Evolutionary conservation across 2,329 filamentous ascomycete genomes (phyloP), one percentile per base, ranked within the genome.

Genomic region (Myriosclerotinia curreyana): DNA sequence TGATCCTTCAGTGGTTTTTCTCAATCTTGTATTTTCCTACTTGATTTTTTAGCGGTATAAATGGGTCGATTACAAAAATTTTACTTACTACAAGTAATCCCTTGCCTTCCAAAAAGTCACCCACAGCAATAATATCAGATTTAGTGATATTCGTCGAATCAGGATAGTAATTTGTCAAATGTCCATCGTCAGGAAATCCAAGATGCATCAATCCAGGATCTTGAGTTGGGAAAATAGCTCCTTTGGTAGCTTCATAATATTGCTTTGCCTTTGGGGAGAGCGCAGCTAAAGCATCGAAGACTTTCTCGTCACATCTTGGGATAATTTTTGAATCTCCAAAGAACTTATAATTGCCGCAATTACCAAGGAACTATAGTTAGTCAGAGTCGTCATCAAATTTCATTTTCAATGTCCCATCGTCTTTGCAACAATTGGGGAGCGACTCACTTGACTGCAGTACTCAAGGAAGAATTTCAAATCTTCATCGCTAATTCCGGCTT

Each of bases 291-390:
- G 87, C 83, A 59, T 84, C 82, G 66, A 93, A 82, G 6, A 81
- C 83, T 65, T 84, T 82, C 69, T 86, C 82, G 8, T 82, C 80
- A 72, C 89, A 85, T 70, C 90, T 82, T 2, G 91, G 91, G 64
- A 95, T 83, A 74, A 95, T 93, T 75, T 95, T 95, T 71, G 88
- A 85, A 76, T 95, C 90, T 51, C 91, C 91, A 72, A 93, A 94
- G 70, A 89, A 89, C 79, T 94, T 94, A 79, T 94, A 95, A 76
- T 95, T 95, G 68, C 91, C 74, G 67, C 82, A 82, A 74, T 94
- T 95, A 52, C 89, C 89, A 3, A 95, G 80, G 75, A 95, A 92
- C 76, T 91, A 59, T 25, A 5, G 8, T 22, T 6, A 22, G 22
- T 59, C 14, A 58, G 55, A 20, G 22, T 3, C 20, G 2, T 14